phyloP scores from a whole-genome alignment of 148 eudicot genomes.

The Diospyros lotus region DNA sequence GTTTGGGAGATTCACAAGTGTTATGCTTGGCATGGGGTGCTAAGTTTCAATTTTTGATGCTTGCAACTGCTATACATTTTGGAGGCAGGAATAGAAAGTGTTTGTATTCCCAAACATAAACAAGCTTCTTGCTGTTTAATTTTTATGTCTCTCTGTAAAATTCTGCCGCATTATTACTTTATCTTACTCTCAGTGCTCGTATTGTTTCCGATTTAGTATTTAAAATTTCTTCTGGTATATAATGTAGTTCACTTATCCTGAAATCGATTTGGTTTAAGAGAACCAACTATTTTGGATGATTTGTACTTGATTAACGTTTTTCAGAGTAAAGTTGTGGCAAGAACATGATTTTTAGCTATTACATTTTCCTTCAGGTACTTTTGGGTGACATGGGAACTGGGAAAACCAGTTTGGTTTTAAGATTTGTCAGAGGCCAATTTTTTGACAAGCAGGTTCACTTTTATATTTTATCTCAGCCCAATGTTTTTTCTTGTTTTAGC shows the following conservation, averaged over 20 bases:
- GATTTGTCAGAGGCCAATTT: constrained; percentile 43
- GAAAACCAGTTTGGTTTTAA: constrained; percentile 41
- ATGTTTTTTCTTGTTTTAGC: neutral
- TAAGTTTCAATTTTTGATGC: neutral
- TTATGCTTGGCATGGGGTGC: neutral
- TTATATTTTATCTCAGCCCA: constrained; percentile 1
- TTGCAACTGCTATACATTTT: neutral
- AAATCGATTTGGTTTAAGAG: neutral
- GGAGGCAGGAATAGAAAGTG: neutral
- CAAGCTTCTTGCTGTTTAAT: neutral
- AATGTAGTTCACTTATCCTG: neutral
- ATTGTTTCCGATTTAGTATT: neutral
- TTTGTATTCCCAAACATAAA: neutral
- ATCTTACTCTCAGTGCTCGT: neutral
- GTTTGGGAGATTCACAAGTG: neutral
- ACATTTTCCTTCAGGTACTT: constrained; percentile 31
- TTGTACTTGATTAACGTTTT: neutral
- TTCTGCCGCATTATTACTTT: neutral
- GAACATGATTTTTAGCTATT: neutral
- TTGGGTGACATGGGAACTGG: constrained; percentile 50
- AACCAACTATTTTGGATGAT: neutral
- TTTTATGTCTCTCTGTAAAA: neutral
- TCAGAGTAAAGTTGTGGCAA: neutral
- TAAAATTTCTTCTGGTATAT: neutral
- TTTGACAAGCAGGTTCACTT: constrained; percentile 31